phyloP scores from a whole-genome alignment of 371 early-diverging fungal species.

The Mortierella sp. region DNA sequence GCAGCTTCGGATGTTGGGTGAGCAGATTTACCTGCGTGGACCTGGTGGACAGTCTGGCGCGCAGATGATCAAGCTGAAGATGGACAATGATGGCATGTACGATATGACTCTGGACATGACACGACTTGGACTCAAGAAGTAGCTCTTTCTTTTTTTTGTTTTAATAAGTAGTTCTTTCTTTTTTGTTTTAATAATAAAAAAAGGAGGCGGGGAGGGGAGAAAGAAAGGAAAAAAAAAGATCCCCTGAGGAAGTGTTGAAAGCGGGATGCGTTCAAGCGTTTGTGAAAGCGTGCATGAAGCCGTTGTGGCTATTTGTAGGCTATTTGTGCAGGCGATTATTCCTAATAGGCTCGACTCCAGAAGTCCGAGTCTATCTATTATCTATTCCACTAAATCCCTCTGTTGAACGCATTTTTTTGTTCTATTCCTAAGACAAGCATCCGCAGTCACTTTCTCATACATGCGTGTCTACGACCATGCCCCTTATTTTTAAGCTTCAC shows the following conservation, averaged over 20 bases:
- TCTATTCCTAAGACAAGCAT: not conserved
- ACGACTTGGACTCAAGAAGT: not conserved
- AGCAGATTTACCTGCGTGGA: slow-evolving; percentile 17
- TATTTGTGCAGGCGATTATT: too few species aligned
- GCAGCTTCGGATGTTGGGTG: slow-evolving; percentile 24
- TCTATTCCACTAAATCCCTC: too few species aligned
- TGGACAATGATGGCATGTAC: not conserved
- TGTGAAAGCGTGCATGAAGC: not conserved
- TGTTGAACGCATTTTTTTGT: too few species aligned
- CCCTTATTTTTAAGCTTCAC: not conserved
- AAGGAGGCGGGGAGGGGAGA: not conserved
- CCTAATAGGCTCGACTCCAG: too few species aligned
- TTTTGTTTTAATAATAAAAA: not conserved
- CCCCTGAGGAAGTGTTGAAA: not conserved
- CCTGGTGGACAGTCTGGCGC: slow-evolving; percentile 13
- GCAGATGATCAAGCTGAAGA: slow-evolving; percentile 11
- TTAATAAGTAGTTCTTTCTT: not conserved
- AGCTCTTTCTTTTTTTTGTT: not conserved
- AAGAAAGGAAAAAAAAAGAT: too few species aligned
- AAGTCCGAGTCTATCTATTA: too few species aligned
- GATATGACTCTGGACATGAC: not conserved
- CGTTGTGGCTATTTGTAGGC: too few species aligned
- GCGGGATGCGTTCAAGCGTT: not conserved
- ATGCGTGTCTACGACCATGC: too few species aligned
- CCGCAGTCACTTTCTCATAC: not conserved